phyloP scores from a whole-genome alignment of 1,284 basidiomycete genomes.

The Limonomyces culmigenus region DNA sequence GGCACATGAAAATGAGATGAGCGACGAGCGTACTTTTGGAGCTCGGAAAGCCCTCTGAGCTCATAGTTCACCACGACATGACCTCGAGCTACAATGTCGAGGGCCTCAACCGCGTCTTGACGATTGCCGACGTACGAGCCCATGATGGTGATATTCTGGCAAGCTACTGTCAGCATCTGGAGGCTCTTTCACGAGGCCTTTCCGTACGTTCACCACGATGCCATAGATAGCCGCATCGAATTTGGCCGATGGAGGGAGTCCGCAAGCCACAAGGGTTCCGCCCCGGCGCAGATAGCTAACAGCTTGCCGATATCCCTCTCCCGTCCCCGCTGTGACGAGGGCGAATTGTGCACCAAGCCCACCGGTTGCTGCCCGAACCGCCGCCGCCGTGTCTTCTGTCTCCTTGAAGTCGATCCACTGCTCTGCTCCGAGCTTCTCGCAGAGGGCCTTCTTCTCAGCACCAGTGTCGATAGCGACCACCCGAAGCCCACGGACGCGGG shows the following conservation, averaged over 20 bases:
- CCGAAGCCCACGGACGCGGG: constrained; percentile 21
- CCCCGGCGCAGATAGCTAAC: constrained; percentile 49
- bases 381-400: constrained; percentile 39
- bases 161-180: constrained; percentile 1
- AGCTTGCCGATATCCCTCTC: constrained; percentile 50
- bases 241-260: constrained; percentile 42
- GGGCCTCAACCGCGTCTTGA: constrained; percentile 58
- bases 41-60: constrained; percentile 27
- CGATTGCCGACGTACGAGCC: constrained; percentile 65
- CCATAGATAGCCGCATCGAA: constrained; percentile 61
- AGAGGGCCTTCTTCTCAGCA: constrained; percentile 57
- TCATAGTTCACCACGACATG: constrained; percentile 44
- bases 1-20: background rate
- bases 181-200: too few species aligned
- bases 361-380: constrained; percentile 46
- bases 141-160: constrained; percentile 37
- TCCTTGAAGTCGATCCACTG: constrained; percentile 69
- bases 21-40: constrained; percentile 25
- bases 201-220: constrained; percentile 41
- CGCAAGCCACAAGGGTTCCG: constrained; percentile 58
- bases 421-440: constrained; percentile 55
- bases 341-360: constrained; percentile 65
- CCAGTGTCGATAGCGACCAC: constrained; percentile 74
- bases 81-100: constrained; percentile 53
- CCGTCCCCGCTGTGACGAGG: constrained; percentile 41